Conservation (phyloP, 345 rosid species). For the Stellera chamaejasme region DNA sequence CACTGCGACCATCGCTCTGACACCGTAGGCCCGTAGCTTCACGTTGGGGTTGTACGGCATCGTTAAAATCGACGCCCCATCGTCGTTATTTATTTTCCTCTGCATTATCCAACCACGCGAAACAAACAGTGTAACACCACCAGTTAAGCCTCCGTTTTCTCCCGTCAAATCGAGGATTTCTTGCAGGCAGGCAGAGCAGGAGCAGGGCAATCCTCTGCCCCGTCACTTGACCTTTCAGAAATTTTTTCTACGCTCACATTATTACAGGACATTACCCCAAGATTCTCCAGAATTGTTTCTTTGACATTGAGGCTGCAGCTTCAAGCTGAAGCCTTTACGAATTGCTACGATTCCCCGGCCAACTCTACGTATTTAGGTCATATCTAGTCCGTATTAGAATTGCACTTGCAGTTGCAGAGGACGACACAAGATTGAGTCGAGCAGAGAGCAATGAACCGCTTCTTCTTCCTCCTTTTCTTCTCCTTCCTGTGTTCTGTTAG, state of each 20-base stretch:
- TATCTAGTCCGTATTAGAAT: background rate
- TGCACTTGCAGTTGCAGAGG: constrained; percentile 1
- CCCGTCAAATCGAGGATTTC: constrained; percentile 8
- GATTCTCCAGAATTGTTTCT: no score
- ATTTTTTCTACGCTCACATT: constrained; percentile 16
- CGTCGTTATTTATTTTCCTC: no score
- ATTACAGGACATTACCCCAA: constrained; percentile 3
- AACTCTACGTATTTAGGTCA: constrained; percentile 23
- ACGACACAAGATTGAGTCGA: background rate
- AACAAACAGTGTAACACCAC: no score
- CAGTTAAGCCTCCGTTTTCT: background rate
- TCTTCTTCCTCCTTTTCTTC: constrained; percentile 9
- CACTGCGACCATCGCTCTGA: no score
- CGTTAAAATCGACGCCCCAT: no score
- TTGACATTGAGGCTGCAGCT: no score
- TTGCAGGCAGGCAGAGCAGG: background rate
- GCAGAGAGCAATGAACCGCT: constrained; percentile 18
- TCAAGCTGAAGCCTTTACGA: no score
- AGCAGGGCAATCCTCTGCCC: background rate
- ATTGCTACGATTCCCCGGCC: constrained; percentile 32
- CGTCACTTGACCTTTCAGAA: constrained; percentile 4
- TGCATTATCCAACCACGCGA: no score
- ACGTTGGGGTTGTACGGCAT: no score
- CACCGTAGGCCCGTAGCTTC: no score
- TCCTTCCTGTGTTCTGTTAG: constrained; percentile 13